Evolutionary conservation across 352 stramenopile genomes (phyloP).

Genomic region (Blastocystis sp.): DNA sequence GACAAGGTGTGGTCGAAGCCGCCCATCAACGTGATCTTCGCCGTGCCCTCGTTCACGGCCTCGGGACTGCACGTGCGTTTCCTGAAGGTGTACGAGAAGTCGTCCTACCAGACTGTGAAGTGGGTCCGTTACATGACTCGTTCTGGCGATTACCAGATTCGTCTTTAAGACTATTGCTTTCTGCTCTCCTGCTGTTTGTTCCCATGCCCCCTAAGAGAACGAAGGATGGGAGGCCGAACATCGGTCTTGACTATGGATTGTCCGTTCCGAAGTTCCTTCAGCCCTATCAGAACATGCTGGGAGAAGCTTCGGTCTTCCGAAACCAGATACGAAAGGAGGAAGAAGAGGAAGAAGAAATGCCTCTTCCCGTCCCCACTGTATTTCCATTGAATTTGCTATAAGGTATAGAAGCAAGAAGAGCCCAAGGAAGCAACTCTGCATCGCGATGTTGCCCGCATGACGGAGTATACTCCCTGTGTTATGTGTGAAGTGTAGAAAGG

Average conservation of each 20-base stretch:
- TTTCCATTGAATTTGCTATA: not conserved
- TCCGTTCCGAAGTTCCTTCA: constrained; percentile 12
- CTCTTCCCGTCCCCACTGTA: not conserved
- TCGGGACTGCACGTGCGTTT: no score
- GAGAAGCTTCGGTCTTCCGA: constrained; percentile 29
- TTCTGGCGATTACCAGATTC: no score
- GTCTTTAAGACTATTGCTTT: constrained; percentile 8
- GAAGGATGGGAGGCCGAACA: not conserved
- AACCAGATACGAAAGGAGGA: not conserved
- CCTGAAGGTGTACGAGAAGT: no score
- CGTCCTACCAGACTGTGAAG: no score
- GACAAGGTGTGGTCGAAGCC: no score
- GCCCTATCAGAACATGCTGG: not conserved
- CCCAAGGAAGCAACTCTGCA: not conserved
- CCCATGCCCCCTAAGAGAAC: not conserved
- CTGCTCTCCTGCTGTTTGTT: no score
- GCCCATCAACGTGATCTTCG: no score
- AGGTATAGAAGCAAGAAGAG: constrained; percentile 22
- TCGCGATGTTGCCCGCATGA: not conserved
- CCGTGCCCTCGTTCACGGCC: no score
- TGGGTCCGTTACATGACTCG: no score
- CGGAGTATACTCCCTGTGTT: not conserved
- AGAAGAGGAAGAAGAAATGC: not conserved
- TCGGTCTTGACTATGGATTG: not conserved
- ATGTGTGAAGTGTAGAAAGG: not conserved